A percentile compares a stretch with the other conserved stretches of the same genome.
phyloP scores from a whole-genome alignment of 2,329 filamentous ascomycete species.

The Myotisia sp. region DNA sequence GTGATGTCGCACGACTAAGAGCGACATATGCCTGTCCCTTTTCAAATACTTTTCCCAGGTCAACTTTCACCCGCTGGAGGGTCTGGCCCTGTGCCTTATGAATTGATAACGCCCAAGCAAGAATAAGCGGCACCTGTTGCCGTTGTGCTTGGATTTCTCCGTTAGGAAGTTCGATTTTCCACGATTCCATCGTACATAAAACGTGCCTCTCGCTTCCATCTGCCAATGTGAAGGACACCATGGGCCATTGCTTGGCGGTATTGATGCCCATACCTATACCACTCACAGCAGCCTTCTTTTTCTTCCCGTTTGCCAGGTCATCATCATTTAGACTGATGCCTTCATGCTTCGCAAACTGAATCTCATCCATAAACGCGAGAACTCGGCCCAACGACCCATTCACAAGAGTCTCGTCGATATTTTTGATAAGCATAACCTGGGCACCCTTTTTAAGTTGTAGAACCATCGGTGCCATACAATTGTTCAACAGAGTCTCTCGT shows the following conservation, averaged over 20 bases:
- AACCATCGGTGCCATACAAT: constrained; percentile 80
- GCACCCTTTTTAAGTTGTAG: constrained; percentile 79
- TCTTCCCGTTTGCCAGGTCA: constrained; percentile 29
- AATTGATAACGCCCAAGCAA: constrained; percentile 93
- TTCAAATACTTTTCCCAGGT: constrained; percentile 83
- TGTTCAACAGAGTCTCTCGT: constrained; percentile 64
- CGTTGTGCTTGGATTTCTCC: constrained; percentile 86
- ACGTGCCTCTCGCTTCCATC: constrained; percentile 65
- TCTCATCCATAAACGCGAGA: constrained; percentile 60
- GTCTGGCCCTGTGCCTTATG: constrained; percentile 98
- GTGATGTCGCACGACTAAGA: constrained; percentile 77
- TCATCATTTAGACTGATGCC: constrained; percentile 33
- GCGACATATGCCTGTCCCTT: constrained; percentile 97
- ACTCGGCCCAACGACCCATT: constrained; percentile 90
- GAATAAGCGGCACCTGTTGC: constrained; percentile 68
- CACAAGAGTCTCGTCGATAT: constrained; percentile 83
- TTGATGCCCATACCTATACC: constrained; percentile 33
- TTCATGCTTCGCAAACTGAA: constrained; percentile 45
- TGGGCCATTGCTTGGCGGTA: constrained; percentile 52
- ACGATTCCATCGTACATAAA: constrained; percentile 73
- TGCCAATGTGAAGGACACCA: constrained; percentile 68
- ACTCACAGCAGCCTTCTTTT: constrained; percentile 47
- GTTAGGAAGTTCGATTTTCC: constrained; percentile 95
- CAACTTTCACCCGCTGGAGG: constrained; percentile 82
- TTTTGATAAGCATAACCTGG: constrained; percentile 99